Evolutionary conservation across 768 basidiomycete genomes (phyloP).

Genomic region (Pleurotus djamor): DNA sequence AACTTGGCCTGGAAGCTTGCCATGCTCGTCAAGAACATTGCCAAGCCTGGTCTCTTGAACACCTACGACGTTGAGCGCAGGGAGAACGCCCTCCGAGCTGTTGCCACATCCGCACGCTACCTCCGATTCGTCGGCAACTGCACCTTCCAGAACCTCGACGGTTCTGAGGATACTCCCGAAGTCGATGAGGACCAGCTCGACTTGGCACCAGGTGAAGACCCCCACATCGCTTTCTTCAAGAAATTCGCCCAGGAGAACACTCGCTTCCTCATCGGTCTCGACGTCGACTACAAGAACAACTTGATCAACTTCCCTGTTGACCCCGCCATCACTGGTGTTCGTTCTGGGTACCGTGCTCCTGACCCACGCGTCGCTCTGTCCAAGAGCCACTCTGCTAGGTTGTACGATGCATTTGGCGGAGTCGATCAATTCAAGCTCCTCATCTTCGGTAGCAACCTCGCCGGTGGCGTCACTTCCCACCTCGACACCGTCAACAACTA

Average conservation of each 20-base stretch:
- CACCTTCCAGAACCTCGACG: constrained; percentile 9
- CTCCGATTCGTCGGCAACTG: constrained; percentile 9
- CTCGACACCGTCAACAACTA: constrained; percentile 4
- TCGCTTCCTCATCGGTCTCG: constrained; percentile 8
- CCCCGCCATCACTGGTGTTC: constrained; percentile 5
- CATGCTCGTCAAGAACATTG: constrained; percentile 3
- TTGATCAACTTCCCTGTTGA: constrained; percentile 4
- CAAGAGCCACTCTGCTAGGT: not conserved
- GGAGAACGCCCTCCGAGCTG: constrained; percentile 5
- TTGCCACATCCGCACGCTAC: constrained; percentile 8
- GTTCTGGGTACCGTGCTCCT: constrained; percentile 5
- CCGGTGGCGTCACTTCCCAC: not conserved
- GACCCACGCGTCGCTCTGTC: constrained; percentile 6
- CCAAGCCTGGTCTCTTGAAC: constrained; percentile 5
- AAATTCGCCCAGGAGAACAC: constrained; percentile 7
- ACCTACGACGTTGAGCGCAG: constrained; percentile 3
- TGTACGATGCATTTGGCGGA: constrained; percentile 8
- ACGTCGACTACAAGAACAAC: constrained; percentile 7
- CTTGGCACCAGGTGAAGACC: constrained; percentile 7
- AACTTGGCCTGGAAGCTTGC: constrained; percentile 4
- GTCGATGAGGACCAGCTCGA: not conserved
- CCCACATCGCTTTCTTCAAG: constrained; percentile 8
- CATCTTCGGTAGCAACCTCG: constrained; percentile 6
- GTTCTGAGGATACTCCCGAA: not conserved
- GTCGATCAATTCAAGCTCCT: constrained; percentile 9